These are phyloP conservation scores for Starmerella vaccinii DNA, from an alignment of 805 yeast genomes.

Conservation along the genomic window DNA sequence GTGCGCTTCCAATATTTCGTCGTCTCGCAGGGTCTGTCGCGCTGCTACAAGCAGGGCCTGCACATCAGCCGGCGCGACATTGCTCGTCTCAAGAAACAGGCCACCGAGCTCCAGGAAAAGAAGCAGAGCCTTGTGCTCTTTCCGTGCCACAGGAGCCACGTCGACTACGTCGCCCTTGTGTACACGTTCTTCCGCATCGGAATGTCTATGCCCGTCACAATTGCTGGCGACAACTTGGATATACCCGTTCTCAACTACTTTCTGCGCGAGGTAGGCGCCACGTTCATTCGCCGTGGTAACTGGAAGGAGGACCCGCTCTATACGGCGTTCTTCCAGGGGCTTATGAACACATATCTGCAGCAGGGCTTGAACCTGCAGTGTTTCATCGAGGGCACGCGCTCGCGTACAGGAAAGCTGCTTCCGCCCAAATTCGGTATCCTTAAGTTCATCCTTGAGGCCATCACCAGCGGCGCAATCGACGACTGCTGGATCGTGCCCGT, in stretches of 20 bases:
- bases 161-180: conserved; percentile 51
- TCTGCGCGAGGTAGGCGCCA: conserved; percentile 45
- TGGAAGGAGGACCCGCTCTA: conserved; percentile 35
- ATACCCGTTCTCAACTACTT: conserved; percentile 46
- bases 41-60: conserved; percentile 37
- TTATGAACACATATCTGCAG: conserved; percentile 40
- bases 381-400: conserved; percentile 57
- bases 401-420: conserved; percentile 53
- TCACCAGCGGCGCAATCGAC: conserved; percentile 35
- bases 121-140: conserved; percentile 37
- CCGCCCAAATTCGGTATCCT: conserved; percentile 54
- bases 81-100: conserved; percentile 29
- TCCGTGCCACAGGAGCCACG: conserved; percentile 55
- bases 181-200: conserved; percentile 45
- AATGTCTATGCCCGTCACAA: conserved; percentile 45
- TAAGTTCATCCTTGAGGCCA: conserved; percentile 42
- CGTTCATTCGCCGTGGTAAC: conserved; percentile 46
- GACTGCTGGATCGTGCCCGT: conserved; percentile 44
- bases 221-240: conserved; percentile 58
- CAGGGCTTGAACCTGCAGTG: conserved; percentile 47
- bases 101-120: conserved; percentile 30
- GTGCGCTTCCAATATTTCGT: conserved; percentile 31
- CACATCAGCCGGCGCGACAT: conserved; percentile 33
- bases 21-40: conserved; percentile 32
- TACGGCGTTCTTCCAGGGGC: conserved; percentile 35